Evolutionary conservation across 2,329 filamentous ascomycete genomes (phyloP).

Genomic region (Fusarium albidum): DNA sequence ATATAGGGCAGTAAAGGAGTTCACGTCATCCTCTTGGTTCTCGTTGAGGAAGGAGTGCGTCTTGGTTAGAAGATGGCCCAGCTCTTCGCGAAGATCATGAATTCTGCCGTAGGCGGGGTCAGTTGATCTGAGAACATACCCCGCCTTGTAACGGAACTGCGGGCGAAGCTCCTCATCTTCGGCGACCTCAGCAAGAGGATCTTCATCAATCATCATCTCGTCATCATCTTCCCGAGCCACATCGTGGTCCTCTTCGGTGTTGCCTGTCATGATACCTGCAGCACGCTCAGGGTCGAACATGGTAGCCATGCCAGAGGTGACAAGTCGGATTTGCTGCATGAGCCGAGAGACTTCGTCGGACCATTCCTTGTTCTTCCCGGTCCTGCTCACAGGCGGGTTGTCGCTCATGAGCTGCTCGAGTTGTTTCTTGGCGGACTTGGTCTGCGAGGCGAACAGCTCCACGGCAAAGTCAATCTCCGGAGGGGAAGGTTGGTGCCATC

Average conservation of each 20-base stretch:
- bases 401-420: constrained; percentile 83
- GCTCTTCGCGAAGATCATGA: constrained; percentile 80
- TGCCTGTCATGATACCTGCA: constrained; percentile 59
- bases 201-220: constrained; percentile 53
- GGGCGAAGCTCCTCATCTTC: constrained; percentile 86
- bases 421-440: constrained; percentile 76
- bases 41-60: constrained; percentile 85
- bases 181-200: constrained; percentile 68
- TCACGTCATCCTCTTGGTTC: constrained; percentile 93
- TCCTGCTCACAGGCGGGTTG: constrained; percentile 82
- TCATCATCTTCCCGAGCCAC: constrained; percentile 60
- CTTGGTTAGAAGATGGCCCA: constrained; percentile 81
- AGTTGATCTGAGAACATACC: constrained; percentile 73
- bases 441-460: constrained; percentile 86
- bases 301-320: constrained; percentile 87
- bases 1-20: constrained; percentile 93
- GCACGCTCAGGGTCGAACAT: constrained; percentile 85
- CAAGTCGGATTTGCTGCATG: constrained; percentile 85
- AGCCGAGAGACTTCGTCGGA: constrained; percentile 95
- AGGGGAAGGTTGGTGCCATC: constrained; percentile 86
- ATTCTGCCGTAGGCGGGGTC: constrained; percentile 74
- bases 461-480: constrained; percentile 89
- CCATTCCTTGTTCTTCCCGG: constrained; percentile 98
- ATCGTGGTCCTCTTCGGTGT: constrained; percentile 59
- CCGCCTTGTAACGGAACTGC: constrained; percentile 87